These are phyloP conservation scores for Salix caprea DNA, from an alignment of 345 rosid genomes.

Conservation along the genomic window DNA sequence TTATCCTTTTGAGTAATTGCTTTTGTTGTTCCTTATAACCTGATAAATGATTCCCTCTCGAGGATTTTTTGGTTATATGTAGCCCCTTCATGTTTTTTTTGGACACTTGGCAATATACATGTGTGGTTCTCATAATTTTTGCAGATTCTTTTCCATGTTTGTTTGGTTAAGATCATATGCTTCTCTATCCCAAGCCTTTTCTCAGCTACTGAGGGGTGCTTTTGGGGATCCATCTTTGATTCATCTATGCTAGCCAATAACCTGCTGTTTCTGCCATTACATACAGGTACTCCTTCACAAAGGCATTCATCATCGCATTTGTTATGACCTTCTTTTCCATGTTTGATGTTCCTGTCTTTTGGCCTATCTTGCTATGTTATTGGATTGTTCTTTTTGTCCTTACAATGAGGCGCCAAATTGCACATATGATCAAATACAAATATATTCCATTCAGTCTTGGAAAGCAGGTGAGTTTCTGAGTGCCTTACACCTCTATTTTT, in stretches of 20 bases:
- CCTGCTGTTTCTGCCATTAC: constrained; percentile 8
- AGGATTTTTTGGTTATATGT: not conserved
- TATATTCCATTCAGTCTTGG: constrained; percentile 75
- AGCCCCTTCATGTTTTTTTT: not conserved
- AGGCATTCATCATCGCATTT: constrained; percentile 74
- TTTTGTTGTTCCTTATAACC: not conserved
- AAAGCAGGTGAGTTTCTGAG: constrained; percentile 53
- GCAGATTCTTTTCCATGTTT: not conserved
- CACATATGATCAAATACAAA: constrained; percentile 90
- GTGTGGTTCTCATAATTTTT: not conserved
- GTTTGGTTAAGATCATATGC: not conserved
- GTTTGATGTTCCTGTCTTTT: constrained; percentile 83
- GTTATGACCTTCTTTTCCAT: constrained; percentile 78
- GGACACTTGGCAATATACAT: not conserved
- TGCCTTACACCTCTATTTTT: not conserved
- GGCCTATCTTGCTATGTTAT: constrained; percentile 85
- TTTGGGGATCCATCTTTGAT: not conserved
- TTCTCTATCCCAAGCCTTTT: not conserved
- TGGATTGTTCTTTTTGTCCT: constrained; percentile 79
- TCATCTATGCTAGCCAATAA: not conserved
- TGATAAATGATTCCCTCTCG: not conserved
- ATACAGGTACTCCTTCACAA: constrained; percentile 77
- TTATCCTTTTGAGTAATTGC: not conserved
- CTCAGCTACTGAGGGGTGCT: not conserved
- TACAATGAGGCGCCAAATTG: constrained; percentile 81